Evolutionary conservation across 441 rosid species (phyloP).

Genomic region (Raphanus hybrid): DNA sequence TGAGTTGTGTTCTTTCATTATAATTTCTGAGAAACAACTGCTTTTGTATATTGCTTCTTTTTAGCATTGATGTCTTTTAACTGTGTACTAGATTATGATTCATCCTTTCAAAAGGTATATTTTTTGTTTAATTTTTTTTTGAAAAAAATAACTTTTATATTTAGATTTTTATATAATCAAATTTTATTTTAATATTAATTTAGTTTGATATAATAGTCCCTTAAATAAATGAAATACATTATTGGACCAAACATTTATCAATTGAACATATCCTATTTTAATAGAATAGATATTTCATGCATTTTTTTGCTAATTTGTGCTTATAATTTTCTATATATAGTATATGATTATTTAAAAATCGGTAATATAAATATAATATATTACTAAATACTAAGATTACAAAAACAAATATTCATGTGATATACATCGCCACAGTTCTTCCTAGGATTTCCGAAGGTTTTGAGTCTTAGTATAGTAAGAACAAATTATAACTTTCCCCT

Average conservation of each 20-base stretch:
- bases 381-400: neutral
- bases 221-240: too few relatives aligned
- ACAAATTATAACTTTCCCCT: neutral
- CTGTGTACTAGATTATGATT: neutral
- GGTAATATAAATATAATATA: neutral
- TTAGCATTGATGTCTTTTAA: neutral
- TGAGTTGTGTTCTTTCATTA: neutral
- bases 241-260: too few relatives aligned
- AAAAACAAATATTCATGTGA: constrained; percentile 2
- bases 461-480: neutral
- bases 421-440: neutral
- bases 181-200: too few relatives aligned
- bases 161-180: too few relatives aligned
- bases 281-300: neutral
- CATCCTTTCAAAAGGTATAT: too few relatives aligned
- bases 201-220: too few relatives aligned
- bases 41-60: neutral
- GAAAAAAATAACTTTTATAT: too few relatives aligned
- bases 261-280: too few relatives aligned
- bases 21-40: neutral
- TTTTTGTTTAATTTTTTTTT: too few relatives aligned
- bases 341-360: neutral
- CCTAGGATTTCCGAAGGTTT: neutral
- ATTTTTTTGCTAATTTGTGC: neutral
- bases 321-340: neutral